Base-by-base conservation (phyloP, 345 rosid species). In the Viola odorata region DNA sequence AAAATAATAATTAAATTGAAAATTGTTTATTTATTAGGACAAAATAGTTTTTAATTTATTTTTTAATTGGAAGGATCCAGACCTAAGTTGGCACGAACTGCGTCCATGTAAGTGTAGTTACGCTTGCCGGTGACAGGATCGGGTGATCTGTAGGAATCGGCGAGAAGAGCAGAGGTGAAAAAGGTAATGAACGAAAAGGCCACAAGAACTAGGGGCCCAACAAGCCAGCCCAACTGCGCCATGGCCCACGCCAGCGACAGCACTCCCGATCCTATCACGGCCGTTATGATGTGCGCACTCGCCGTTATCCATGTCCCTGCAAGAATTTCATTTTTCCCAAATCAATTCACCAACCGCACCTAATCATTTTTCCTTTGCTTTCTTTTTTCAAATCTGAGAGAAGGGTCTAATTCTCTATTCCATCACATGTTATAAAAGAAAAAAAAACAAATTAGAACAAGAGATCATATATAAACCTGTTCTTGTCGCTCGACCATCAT, bases 251-350 rank as follows among this genome's bases (percentile, higher is more conserved):
- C 91, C 73, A 91, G 65, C 7, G 95, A 80, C 55, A 91, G 63
- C 66, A 89, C 96, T 14, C 98, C 98, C 17, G 92, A 89, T 7
- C 95, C 98, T 14, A 91, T 91, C 71, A 91, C 96, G 0, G 96
- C 95, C 0, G 98, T 91, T 42, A 91, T 91, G 40, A 91, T 91
- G 67, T 91, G 98, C 3, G 96, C 89, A 61, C 92, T 85, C 0
- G 89, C 96, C 6, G 91, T 85, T 6, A 84, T 14, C 91, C 91
- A 81, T 32, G 92, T 89, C 55, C 98, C 98, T 91, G 50, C 58
- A 53, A 36, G 8, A 50, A 32, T 44, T 37, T 23, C 39, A 47
- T 7, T 23, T 23, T 23, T 23, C 32, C 32, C 32, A 23, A 47
- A 47, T n/a, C 11, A 44, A 11, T n/a, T n/a, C 4, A 4, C 50